Evolutionary conservation across 2,329 filamentous ascomycete species (phyloP).

Genomic region (Botrytis cinerea): DNA sequence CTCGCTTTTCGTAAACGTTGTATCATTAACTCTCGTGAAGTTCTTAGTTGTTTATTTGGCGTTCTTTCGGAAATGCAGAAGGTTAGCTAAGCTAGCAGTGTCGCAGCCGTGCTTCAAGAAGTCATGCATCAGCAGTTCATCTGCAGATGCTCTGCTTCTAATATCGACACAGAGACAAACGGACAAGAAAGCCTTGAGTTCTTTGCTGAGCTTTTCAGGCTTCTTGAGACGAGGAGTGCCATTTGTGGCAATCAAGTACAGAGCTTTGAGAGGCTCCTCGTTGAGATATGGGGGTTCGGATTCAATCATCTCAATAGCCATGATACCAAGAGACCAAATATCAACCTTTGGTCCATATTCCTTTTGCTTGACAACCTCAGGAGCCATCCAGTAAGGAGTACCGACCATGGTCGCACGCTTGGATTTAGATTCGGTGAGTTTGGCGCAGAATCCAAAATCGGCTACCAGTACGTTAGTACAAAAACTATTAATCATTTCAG

Average conservation of each 20-base stretch:
- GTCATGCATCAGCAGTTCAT: conserved; percentile 87
- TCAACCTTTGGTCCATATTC: conserved; percentile 98
- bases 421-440: conserved; percentile 95
- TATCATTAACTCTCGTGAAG: conserved; percentile 22
- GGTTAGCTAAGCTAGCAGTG: conserved; percentile 76
- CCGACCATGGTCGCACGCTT: conserved; percentile 99
- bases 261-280: conserved; percentile 86
- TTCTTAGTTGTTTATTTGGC: conserved; percentile 51
- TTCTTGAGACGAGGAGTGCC: conserved; percentile 97
- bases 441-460: conserved; percentile 97
- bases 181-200: conserved; percentile 94
- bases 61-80: conserved; percentile 84
- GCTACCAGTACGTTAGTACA: conserved; percentile 55
- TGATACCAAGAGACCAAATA: conserved; percentile 97
- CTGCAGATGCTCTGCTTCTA: conserved; percentile 86
- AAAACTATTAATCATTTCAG: neutral
- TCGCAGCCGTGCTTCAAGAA: conserved; percentile 92
- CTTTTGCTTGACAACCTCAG: conserved; percentile 94
- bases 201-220: conserved; percentile 95
- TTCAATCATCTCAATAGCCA: conserved; percentile 99
- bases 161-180: conserved; percentile 97
- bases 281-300: conserved; percentile 96
- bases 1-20: conserved; percentile 22
- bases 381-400: conserved; percentile 99
- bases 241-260: conserved; percentile 96